A percentile compares a stretch with the other conserved stretches of the same genome.
phyloP scores from a whole-genome alignment of 768 basidiomycete species.

The Pleurotus platypus region DNA sequence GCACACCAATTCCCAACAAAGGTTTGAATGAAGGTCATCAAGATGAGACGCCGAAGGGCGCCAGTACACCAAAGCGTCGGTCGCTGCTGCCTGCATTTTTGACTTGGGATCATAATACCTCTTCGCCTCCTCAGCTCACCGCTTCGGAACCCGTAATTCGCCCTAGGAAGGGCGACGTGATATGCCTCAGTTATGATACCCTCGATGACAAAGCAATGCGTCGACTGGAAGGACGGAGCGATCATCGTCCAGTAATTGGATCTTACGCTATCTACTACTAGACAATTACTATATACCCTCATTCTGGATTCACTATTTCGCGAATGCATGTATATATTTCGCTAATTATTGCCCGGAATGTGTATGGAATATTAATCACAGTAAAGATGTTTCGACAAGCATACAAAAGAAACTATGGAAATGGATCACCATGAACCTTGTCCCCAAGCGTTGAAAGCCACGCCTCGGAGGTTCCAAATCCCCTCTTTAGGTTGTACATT shows the following conservation, averaged over 20 bases:
- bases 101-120: slow-evolving; percentile 21
- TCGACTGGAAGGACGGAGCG: slow-evolving; percentile 71
- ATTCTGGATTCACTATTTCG: not conserved
- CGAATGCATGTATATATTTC: no score
- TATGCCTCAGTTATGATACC: slow-evolving; percentile 69
- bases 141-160: slow-evolving; percentile 16
- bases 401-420: not conserved
- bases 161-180: slow-evolving; percentile 62
- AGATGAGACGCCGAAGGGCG: slow-evolving; percentile 11
- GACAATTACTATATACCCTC: slow-evolving; percentile 13
- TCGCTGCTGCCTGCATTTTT: slow-evolving; percentile 46
- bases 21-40: slow-evolving; percentile 8
- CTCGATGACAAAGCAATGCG: slow-evolving; percentile 76
- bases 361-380: no score
- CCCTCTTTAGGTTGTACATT: slow-evolving; percentile 45
- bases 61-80: slow-evolving; percentile 21
- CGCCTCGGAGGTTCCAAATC: slow-evolving; percentile 66
- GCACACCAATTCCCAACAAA: not conserved
- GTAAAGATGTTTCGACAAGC: no score
- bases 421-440: slow-evolving; percentile 30
- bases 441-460: slow-evolving; percentile 55
- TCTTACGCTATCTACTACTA: slow-evolving; percentile 68
- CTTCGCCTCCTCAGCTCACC: slow-evolving; percentile 11
- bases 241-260: slow-evolving; percentile 85
- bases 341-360: no score